Evolutionary conservation across 108 stramenopile species (phyloP).

Genomic region (Skeletonema costatum): DNA sequence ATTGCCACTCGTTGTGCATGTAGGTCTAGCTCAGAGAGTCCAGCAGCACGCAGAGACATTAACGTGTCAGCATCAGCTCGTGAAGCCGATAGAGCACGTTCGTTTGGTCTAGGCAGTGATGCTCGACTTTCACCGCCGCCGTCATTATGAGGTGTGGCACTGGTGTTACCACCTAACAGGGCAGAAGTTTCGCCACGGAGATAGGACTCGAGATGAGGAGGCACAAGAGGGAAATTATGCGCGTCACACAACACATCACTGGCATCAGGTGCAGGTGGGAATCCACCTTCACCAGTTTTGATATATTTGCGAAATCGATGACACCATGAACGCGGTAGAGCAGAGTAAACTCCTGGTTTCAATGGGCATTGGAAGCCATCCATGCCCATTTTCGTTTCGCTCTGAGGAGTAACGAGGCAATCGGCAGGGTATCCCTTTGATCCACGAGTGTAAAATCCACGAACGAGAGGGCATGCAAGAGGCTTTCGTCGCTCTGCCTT

Average conservation of each 20-base stretch:
- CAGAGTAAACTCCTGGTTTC: constrained; percentile 65
- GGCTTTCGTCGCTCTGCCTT: constrained; percentile 71
- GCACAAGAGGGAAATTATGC: constrained; percentile 74
- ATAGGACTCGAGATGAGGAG: constrained; percentile 80
- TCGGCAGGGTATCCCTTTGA: constrained; percentile 62
- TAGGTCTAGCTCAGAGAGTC: constrained; percentile 60
- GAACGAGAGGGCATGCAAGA: constrained; percentile 64
- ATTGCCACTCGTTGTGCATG: constrained; percentile 67
- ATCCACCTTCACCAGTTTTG: constrained; percentile 82
- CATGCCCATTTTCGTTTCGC: background rate
- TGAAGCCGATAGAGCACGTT: constrained; percentile 1
- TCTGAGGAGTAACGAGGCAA: constrained; percentile 38
- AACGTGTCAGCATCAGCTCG: constrained; percentile 48
- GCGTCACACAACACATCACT: constrained; percentile 75
- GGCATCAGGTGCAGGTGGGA: constrained; percentile 70
- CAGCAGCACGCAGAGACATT: constrained; percentile 64
- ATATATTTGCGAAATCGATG: constrained; percentile 83
- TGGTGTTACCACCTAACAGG: constrained; percentile 38
- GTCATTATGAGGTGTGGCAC: constrained; percentile 8
- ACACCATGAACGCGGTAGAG: constrained; percentile 79
- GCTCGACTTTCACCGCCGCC: constrained; percentile 8
- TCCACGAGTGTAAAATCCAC: constrained; percentile 72
- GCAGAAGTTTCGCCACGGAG: constrained; percentile 62
- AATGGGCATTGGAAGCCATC: constrained; percentile 57
- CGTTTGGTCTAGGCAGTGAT: constrained; percentile 37